phyloP scores from a whole-genome alignment of 345 rosid species.

The Hibiscus trionum region DNA sequence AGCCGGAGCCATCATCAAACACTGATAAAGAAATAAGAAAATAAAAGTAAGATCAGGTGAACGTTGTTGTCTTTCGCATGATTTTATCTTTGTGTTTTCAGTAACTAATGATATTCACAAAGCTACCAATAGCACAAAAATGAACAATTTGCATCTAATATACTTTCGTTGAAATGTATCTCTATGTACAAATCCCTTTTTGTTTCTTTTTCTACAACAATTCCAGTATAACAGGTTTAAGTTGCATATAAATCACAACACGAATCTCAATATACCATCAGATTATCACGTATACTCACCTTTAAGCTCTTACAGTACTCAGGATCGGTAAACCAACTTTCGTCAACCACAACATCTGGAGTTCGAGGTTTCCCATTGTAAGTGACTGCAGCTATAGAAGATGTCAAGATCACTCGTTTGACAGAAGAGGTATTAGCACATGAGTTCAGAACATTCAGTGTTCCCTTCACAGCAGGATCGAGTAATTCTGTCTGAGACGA shows the following conservation, averaged over 20 bases:
- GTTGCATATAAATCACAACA: background rate
- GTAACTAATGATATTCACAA: no score
- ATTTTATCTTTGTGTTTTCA: no score
- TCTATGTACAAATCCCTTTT: background rate
- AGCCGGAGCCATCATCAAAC: background rate
- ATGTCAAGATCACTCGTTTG: slow-evolving; percentile 74
- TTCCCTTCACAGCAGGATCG: slow-evolving; percentile 90
- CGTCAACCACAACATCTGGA: slow-evolving; percentile 74
- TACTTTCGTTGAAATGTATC: background rate
- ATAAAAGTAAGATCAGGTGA: no score
- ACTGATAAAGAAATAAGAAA: background rate
- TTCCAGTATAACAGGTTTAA: background rate
- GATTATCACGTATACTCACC: slow-evolving; percentile 24
- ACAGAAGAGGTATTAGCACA: slow-evolving; percentile 62
- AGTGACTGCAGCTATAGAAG: slow-evolving; percentile 73
- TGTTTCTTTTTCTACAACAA: background rate
- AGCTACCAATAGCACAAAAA: no score
- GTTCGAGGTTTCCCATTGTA: slow-evolving; percentile 53
- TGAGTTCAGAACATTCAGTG: slow-evolving; percentile 72
- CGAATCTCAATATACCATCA: background rate
- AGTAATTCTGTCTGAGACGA: slow-evolving; percentile 59
- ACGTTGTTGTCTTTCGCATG: no score
- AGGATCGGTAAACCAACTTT: slow-evolving; percentile 74
- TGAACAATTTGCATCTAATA: background rate
- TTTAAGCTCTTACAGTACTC: slow-evolving; percentile 40